Evolutionary conservation across 1,139 yeast species (phyloP).

Genomic region (Scheffersomyces titani): DNA sequence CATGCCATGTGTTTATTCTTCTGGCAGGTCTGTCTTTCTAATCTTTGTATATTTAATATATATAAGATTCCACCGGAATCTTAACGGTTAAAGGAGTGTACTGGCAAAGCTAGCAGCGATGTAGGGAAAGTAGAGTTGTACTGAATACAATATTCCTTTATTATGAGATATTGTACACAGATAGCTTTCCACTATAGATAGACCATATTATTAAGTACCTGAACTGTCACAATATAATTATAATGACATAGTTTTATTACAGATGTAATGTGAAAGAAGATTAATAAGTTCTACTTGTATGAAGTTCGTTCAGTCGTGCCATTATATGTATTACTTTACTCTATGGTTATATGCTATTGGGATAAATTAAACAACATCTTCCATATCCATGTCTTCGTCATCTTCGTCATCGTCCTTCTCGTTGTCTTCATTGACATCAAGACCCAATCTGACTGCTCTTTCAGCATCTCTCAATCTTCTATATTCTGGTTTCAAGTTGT

Average conservation of each 20-base stretch:
- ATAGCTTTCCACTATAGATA: too few relatives aligned
- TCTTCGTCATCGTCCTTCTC: conserved; percentile 51
- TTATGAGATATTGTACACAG: too few relatives aligned
- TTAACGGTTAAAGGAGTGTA: conserved; percentile 9
- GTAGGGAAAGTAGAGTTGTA: too few relatives aligned
- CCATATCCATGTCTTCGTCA: conserved; percentile 50
- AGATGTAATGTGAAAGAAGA: too few relatives aligned
- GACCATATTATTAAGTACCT: too few relatives aligned
- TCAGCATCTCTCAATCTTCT: conserved; percentile 78
- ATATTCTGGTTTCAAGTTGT: conserved; percentile 87
- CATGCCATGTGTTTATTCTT: background rate
- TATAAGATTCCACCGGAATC: conserved; percentile 9
- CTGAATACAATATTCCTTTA: too few relatives aligned
- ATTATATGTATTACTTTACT: background rate
- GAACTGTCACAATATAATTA: too few relatives aligned
- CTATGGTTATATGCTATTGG: background rate
- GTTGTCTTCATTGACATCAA: conserved; percentile 38
- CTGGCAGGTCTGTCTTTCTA: conserved; percentile 9
- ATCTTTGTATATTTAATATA: conserved; percentile 14
- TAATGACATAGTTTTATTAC: too few relatives aligned
- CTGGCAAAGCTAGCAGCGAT: too few relatives aligned
- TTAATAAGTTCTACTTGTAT: background rate
- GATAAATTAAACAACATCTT: conserved; percentile 33
- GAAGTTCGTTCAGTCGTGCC: background rate
- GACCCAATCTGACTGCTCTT: conserved; percentile 63